Conservation (phyloP, 1,284 basidiomycete genomes). For the Trichosporon sp. region DNA sequence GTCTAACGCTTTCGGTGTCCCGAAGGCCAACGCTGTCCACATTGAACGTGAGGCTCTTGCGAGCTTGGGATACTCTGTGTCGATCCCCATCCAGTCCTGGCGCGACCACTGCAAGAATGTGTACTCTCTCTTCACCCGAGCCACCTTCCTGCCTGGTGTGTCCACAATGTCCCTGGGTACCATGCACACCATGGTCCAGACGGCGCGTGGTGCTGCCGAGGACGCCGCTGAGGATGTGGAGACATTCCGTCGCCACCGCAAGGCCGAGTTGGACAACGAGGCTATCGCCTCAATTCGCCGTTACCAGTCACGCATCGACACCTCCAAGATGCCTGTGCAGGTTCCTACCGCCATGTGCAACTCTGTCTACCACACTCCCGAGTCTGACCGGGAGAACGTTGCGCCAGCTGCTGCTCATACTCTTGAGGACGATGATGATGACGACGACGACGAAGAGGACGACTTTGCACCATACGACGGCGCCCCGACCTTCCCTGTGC, state of each 20-base stretch:
- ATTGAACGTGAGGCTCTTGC: constrained; percentile 7
- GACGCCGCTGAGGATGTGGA: not conserved
- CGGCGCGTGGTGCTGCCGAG: constrained; percentile 7
- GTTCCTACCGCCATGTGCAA: not conserved
- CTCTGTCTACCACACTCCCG: not conserved
- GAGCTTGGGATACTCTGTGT: constrained; percentile 5
- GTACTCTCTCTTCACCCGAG: constrained; percentile 7
- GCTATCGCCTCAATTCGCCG: not conserved
- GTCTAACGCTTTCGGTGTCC: constrained; percentile 3
- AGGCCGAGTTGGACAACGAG: not conserved
- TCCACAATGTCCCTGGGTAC: constrained; percentile 3
- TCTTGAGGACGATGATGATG: not conserved
- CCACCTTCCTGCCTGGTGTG: not conserved
- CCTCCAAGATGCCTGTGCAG: not conserved
- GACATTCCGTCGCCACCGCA: not conserved
- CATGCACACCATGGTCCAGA: constrained; percentile 8
- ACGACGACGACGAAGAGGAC: constrained; percentile 9
- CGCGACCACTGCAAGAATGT: constrained; percentile 13
- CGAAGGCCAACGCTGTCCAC: not conserved
- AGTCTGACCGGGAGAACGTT: constrained; percentile 5
- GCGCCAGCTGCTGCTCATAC: not conserved
- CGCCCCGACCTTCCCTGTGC: not conserved
- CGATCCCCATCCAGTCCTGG: constrained; percentile 9
- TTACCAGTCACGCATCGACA: not conserved
- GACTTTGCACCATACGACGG: constrained; percentile 5